These are phyloP conservation scores for Plantago lanceolata DNA, from an alignment of 305 asterid genomes.

Conservation along the genomic window DNA sequence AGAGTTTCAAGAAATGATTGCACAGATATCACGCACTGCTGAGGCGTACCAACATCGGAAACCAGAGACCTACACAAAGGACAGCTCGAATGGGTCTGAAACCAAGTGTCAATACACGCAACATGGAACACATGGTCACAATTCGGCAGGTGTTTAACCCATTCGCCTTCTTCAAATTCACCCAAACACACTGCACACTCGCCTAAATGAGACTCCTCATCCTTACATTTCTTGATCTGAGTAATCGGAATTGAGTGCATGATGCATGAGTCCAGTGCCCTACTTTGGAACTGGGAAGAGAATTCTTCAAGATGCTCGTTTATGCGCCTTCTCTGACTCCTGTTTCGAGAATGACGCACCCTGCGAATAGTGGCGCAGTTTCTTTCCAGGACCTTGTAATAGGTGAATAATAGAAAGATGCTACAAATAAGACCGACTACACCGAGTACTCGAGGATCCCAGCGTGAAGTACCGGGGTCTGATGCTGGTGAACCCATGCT, in stretches of 20 bases:
- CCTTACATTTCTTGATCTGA: constrained; percentile 35
- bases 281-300: constrained; percentile 45
- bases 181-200: constrained; percentile 60
- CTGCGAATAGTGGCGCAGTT: constrained; percentile 27
- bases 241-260: constrained; percentile 53
- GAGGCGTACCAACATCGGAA: constrained; percentile 9
- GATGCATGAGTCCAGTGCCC: constrained; percentile 39
- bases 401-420: constrained; percentile 41
- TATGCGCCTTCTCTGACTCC: constrained; percentile 34
- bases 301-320: constrained; percentile 41
- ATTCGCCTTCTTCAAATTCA: constrained; percentile 50
- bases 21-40: constrained; percentile 22
- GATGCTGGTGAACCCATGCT: constrained; percentile 22
- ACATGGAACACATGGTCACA: constrained; percentile 57
- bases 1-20: constrained; percentile 32
- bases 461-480: constrained; percentile 27
- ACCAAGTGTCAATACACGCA: constrained; percentile 63
- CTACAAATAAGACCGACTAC: constrained; percentile 41
- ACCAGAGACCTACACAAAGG: constrained; percentile 47
- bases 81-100: constrained; percentile 61
- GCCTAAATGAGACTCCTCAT: not conserved
- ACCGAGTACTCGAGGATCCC: constrained; percentile 52
- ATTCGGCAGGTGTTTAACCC: constrained; percentile 45
- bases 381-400: constrained; percentile 38
- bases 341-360: constrained; percentile 25